These are phyloP conservation scores for Mucor plumbeus DNA, from an alignment of 371 early-diverging fungal species.

Conservation along the genomic window DNA sequence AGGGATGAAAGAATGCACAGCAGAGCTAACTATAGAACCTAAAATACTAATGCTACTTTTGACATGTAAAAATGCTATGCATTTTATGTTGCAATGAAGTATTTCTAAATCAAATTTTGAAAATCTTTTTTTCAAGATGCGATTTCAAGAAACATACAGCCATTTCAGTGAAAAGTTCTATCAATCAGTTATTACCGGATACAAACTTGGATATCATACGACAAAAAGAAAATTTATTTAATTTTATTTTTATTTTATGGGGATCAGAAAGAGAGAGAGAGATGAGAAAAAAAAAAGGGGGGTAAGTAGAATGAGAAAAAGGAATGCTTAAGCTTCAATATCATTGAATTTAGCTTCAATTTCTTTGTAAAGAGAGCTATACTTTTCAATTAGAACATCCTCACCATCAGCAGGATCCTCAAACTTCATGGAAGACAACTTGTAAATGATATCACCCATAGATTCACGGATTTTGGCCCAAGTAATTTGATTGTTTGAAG, in stretches of 20 bases:
- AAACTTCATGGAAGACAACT: constrained; percentile 99
- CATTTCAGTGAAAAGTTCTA: no score
- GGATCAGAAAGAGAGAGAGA: constrained; percentile 6
- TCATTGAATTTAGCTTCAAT: constrained; percentile 94
- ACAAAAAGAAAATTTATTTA: constrained; percentile 15
- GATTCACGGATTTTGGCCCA: constrained; percentile 96
- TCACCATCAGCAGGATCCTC: constrained; percentile 98
- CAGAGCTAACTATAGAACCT: no score
- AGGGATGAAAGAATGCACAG: no score
- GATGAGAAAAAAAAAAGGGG: neutral
- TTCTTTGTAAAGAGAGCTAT: constrained; percentile 88
- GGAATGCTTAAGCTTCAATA: constrained; percentile 45
- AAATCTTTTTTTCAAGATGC: neutral
- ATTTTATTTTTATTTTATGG: constrained; percentile 1
- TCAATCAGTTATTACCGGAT: no score
- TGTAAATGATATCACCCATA: constrained; percentile 94
- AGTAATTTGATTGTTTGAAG: constrained; percentile 85
- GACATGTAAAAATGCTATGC: no score
- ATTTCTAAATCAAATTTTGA: no score
- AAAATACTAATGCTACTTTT: no score
- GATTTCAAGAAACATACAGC: neutral
- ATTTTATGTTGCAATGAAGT: no score
- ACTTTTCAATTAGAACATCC: constrained; percentile 81
- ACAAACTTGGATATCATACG: neutral
- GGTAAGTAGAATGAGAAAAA: neutral